These are phyloP conservation scores for Neodidymelliopsis sp. DNA, from an alignment of 2,329 filamentous ascomycete species.

Conservation along the genomic window DNA sequence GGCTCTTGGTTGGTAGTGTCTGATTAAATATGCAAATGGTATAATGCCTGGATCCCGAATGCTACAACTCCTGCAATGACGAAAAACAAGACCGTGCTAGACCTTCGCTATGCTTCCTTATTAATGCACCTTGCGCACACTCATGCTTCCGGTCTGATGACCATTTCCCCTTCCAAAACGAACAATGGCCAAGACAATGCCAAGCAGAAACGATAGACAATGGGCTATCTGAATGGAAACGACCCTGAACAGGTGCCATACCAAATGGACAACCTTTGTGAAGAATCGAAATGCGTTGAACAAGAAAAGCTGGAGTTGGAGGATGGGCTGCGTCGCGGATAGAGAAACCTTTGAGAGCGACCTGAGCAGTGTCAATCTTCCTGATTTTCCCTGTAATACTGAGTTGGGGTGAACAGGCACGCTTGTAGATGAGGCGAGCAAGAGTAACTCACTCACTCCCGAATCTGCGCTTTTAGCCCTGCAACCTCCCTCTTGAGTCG, in stretches of 20 bases:
- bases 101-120: not conserved
- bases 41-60: conserved; percentile 16
- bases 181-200: too few species aligned
- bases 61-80: conserved; percentile 22
- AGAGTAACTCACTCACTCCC: conserved; percentile 47
- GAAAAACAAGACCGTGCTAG: not conserved
- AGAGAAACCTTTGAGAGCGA: conserved; percentile 3
- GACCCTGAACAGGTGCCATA: not conserved
- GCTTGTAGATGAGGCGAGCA: not conserved
- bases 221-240: not conserved
- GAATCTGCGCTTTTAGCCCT: conserved; percentile 63
- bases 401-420: not conserved
- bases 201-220: too few species aligned
- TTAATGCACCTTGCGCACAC: conserved; percentile 1
- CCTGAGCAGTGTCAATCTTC: conserved; percentile 6
- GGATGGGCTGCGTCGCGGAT: not conserved
- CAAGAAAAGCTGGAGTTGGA: not conserved
- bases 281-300: not conserved
- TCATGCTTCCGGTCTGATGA: too few species aligned
- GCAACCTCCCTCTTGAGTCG: conserved; percentile 82
- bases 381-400: not conserved
- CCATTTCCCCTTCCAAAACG: too few species aligned
- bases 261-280: not conserved
- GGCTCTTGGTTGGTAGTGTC: too few species aligned
- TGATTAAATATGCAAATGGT: conserved; percentile 22